These are phyloP conservation scores for Pistacia vera DNA, from an alignment of 345 rosid genomes.

Conservation along the genomic window DNA sequence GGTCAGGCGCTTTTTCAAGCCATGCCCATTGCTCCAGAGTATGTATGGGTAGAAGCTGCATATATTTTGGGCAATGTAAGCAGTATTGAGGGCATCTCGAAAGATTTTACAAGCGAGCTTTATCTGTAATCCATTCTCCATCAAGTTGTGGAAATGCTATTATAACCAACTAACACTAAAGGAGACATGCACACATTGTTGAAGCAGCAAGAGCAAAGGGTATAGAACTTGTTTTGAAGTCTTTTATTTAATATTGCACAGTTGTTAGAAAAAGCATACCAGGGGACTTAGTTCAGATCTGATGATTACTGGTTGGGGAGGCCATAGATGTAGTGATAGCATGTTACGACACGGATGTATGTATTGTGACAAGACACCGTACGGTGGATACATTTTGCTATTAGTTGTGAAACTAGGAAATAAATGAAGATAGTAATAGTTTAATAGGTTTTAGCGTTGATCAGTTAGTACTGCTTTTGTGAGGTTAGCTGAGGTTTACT, in stretches of 20 bases:
- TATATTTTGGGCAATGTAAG: conserved; percentile 41
- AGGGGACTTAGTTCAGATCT: conserved; percentile 17
- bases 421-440: conserved; percentile 23
- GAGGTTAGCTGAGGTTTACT: background rate
- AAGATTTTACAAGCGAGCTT: conserved; percentile 64
- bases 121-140: conserved; percentile 72
- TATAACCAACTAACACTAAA: conserved; percentile 28
- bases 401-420: conserved; percentile 20
- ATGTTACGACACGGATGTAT: background rate
- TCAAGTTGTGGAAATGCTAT: conserved; percentile 60
- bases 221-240: conserved; percentile 42
- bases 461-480: conserved; percentile 4
- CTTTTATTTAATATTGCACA: background rate
- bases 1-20: conserved; percentile 61
- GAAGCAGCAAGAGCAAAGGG: conserved; percentile 70
- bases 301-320: background rate
- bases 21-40: conserved; percentile 81
- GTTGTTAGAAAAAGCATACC: conserved; percentile 19
- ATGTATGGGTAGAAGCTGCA: conserved; percentile 76
- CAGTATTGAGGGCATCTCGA: conserved; percentile 41
- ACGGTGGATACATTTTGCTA: conserved; percentile 19
- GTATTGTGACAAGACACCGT: background rate
- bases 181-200: conserved; percentile 35
- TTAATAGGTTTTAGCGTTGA: conserved; percentile 14
- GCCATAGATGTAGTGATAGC: background rate